These are phyloP conservation scores for Juglanconis sp. DNA, from an alignment of 2,329 filamentous ascomycete genomes.

Conservation along the genomic window DNA sequence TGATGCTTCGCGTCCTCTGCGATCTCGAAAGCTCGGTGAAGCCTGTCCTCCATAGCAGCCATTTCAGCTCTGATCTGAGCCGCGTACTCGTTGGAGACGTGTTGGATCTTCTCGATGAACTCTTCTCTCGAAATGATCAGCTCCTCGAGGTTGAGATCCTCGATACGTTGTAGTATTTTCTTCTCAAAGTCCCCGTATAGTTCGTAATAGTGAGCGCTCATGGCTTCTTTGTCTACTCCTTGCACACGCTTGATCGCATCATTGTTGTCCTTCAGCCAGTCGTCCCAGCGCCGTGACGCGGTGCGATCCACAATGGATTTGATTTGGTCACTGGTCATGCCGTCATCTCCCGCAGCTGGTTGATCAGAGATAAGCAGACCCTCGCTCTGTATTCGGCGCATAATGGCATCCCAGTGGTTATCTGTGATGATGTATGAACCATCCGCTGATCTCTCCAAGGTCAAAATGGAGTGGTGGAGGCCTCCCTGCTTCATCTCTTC, in stretches of 20 bases:
- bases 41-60: conserved; percentile 30
- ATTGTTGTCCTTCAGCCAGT: conserved; percentile 51
- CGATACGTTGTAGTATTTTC: conserved; percentile 27
- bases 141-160: conserved; percentile 23
- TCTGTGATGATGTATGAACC: conserved; percentile 41
- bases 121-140: conserved; percentile 45
- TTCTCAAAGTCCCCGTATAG: conserved; percentile 31
- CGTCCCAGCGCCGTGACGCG: conserved; percentile 44
- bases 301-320: conserved; percentile 23
- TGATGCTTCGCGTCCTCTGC: conserved; percentile 31
- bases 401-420: conserved; percentile 45
- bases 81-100: conserved; percentile 36
- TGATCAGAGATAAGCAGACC: conserved; percentile 20
- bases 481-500: conserved; percentile 50
- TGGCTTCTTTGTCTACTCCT: not conserved
- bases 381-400: conserved; percentile 37
- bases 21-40: conserved; percentile 23
- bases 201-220: conserved; percentile 7
- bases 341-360: not conserved
- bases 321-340: not conserved
- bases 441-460: conserved; percentile 38
- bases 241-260: conserved; percentile 19
- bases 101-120: conserved; percentile 42
- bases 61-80: conserved; percentile 40
- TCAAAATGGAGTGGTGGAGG: conserved; percentile 36